phyloP scores from a whole-genome alignment of 768 basidiomycete species.

The Holtermannia corniformis region DNA sequence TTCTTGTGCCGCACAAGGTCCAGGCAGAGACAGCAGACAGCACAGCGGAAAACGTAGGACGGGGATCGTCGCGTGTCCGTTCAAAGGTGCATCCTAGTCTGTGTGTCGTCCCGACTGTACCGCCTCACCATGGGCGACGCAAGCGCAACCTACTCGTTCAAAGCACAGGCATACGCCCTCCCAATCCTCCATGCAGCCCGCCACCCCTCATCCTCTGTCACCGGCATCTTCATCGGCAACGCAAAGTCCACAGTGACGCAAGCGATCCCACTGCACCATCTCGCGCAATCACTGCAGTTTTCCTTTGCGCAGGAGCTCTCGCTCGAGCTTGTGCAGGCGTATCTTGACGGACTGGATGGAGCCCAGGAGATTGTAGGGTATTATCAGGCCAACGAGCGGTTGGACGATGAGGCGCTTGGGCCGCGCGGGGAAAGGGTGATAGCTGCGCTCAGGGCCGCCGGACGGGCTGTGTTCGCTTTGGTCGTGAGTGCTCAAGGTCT shows the following conservation, averaged over 20 bases:
- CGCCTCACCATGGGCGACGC: too few species aligned
- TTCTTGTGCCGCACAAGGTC: too few species aligned
- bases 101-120: too few species aligned
- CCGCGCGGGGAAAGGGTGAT: slow-evolving; percentile 8
- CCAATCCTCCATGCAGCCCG: slow-evolving; percentile 26
- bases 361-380: slow-evolving; percentile 4
- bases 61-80: too few species aligned
- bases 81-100: too few species aligned
- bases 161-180: slow-evolving; percentile 11
- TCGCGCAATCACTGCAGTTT: slow-evolving; percentile 8
- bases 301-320: slow-evolving; percentile 18
- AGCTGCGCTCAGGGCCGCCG: slow-evolving; percentile 5
- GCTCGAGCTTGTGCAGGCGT: slow-evolving; percentile 14
- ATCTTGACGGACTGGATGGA: slow-evolving; percentile 10
- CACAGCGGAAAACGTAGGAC: too few species aligned
- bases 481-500: slow-evolving; percentile 9
- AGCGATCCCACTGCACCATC: slow-evolving; percentile 23
- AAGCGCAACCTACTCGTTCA: too few species aligned
- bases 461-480: slow-evolving; percentile 12
- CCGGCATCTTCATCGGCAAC: slow-evolving; percentile 21
- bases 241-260: neutral
- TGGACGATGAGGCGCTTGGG: neutral
- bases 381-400: neutral
- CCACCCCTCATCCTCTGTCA: slow-evolving; percentile 20
- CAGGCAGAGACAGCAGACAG: too few species aligned